phyloP scores from a whole-genome alignment of 2,329 filamentous ascomycete species.

The Aspergillus viridinutans region DNA sequence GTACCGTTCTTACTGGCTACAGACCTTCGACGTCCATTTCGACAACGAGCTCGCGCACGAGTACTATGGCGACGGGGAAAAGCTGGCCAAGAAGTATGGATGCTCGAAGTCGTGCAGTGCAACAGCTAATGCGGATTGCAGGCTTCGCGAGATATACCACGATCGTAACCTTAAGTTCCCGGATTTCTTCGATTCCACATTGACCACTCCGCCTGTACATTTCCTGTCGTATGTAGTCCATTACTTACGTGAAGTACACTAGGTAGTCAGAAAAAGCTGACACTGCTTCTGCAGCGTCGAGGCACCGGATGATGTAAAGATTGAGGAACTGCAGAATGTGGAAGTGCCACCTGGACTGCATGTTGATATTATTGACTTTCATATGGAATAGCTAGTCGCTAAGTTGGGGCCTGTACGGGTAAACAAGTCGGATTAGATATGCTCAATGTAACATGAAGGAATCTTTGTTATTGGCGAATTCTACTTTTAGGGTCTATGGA shows the following conservation, averaged over 20 bases:
- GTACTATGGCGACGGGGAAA: slow-evolving; percentile 14
- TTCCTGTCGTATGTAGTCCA: slow-evolving; percentile 14
- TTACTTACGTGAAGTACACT: not conserved
- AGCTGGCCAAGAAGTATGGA: slow-evolving; percentile 9
- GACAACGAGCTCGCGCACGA: slow-evolving; percentile 15
- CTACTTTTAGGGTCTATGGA: no score
- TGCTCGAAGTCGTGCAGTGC: no score
- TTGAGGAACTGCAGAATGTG: slow-evolving; percentile 6
- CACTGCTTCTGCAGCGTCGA: slow-evolving; percentile 4
- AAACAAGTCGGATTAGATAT: not conserved
- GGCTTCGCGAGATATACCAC: slow-evolving; percentile 8
- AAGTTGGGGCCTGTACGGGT: no score
- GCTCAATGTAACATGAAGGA: no score
- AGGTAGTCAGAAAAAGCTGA: not conserved
- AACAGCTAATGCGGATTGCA: not conserved
- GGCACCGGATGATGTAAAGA: slow-evolving; percentile 10
- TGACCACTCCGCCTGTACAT: slow-evolving; percentile 16
- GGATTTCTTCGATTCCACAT: slow-evolving; percentile 15
- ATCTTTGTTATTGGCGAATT: no score
- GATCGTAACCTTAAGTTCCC: slow-evolving; percentile 14
- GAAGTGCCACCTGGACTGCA: slow-evolving; percentile 11
- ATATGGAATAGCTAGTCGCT: not conserved
- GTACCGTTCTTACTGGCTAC: no score
- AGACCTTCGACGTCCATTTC: slow-evolving; percentile 18
- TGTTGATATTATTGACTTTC: slow-evolving; percentile 10